Evolutionary conservation across 768 basidiomycete genomes (phyloP).

Genomic region (Dacryopinax primogenitus): DNA sequence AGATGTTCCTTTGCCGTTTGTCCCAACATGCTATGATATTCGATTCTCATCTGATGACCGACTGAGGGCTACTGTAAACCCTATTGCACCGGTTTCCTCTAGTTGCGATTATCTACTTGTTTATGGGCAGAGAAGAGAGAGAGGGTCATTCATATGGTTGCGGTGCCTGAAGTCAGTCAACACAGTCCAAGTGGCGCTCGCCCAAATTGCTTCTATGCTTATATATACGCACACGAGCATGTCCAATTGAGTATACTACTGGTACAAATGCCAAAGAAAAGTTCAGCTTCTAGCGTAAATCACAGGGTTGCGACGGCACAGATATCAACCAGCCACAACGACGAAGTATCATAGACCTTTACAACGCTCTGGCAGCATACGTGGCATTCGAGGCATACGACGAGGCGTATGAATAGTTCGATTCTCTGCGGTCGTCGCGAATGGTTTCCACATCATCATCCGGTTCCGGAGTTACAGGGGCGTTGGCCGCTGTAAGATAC

Average conservation of each 20-base stretch:
- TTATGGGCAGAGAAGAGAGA: too few species aligned
- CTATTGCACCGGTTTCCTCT: too few species aligned
- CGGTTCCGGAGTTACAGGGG: neutral
- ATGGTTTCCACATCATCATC: neutral
- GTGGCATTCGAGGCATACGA: neutral
- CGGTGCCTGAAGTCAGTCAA: too few species aligned
- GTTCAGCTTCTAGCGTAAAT: neutral
- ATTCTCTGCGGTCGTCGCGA: neutral
- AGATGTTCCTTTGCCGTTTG: too few species aligned
- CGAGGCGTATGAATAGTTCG: neutral
- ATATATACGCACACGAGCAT: neutral
- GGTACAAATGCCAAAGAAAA: neutral
- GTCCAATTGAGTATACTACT: slow-evolving; percentile 8
- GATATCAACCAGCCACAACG: neutral
- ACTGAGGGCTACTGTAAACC: too few species aligned
- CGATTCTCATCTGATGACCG: too few species aligned
- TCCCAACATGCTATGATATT: too few species aligned
- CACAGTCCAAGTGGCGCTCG: too few species aligned
- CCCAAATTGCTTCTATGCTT: neutral
- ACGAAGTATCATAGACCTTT: neutral
- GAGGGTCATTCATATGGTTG: too few species aligned
- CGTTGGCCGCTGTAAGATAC: neutral
- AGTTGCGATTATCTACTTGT: too few species aligned
- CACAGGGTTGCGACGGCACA: neutral
- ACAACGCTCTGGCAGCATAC: neutral